A percentile compares a stretch with the other conserved stretches of the same genome.
Conservation (phyloP, 1,284 basidiomycete species). For the Malassezia sympodialis region DNA sequence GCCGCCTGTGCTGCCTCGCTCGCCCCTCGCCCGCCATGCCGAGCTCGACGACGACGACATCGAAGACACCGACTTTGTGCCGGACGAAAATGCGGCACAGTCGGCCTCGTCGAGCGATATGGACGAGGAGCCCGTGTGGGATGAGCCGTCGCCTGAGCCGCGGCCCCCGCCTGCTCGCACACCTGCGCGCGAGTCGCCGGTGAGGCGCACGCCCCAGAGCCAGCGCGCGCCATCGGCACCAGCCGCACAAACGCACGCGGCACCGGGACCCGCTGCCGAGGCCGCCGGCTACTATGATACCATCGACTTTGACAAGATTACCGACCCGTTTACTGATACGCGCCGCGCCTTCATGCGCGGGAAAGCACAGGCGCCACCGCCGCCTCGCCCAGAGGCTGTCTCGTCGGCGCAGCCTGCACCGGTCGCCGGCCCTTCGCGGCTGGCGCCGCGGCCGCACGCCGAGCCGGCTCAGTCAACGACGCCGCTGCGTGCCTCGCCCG, state of each 20-base stretch:
- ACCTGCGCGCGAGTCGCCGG: background rate
- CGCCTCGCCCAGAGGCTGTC: background rate
- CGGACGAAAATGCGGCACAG: background rate
- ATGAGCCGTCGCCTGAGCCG: background rate
- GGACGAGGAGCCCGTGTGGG: background rate
- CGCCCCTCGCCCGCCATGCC: background rate
- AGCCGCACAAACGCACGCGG: background rate
- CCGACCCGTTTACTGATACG: constrained; percentile 18
- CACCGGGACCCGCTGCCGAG: background rate
- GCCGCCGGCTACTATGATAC: constrained; percentile 4
- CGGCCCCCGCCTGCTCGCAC: background rate
- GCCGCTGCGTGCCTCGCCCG: background rate
- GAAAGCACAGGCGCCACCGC: background rate
- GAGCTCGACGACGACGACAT: constrained; percentile 6
- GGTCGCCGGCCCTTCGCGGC: background rate
- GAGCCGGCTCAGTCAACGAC: background rate
- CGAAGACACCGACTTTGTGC: constrained; percentile 6
- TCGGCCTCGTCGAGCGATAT: background rate
- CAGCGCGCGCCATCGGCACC: background rate
- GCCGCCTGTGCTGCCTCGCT: background rate
- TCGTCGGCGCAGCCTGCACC: background rate
- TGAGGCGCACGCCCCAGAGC: background rate
- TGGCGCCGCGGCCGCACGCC: background rate
- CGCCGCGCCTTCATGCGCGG: constrained; percentile 18
- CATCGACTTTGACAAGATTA: constrained; percentile 19